Evolutionary conservation across 352 stramenopile genomes (phyloP), one percentile per base, ranked within the genome.

Genomic region (Phytophthora fragariaefolia): DNA sequence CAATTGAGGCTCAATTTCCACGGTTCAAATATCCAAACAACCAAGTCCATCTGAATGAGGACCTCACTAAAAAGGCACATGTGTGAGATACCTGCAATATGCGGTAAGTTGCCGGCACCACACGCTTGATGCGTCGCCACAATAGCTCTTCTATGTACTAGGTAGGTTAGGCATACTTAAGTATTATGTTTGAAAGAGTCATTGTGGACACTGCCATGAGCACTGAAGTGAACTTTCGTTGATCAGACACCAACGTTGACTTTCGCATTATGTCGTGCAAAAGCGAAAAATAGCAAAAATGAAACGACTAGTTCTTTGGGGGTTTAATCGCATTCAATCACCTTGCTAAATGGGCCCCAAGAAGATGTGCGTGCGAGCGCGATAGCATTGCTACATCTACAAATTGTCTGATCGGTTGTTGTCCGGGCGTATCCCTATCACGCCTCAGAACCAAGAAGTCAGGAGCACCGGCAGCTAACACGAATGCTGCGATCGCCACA

Each of bases 331-430:
- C n/a, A n/a, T n/a, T n/a, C n/a, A n/a, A n/a, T n/a, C n/a, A n/a
- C n/a, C n/a, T n/a, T n/a, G n/a, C n/a, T n/a, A n/a, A 53, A 87
- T 87, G 78, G 78, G 76, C 1, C 78, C 78, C 18, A 87, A 87
- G 63, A 81, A 71, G 66, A 73, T 69, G 66, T 73, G 55, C 28
- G 76, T 75, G 24, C 40, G 48, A 43, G 34, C 8, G 20, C 3
- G 0, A 32, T 50, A 47, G 27, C 20, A 8, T 12, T 27, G 28
- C n/a, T 57, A 4, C 5, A 9, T 43, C 5, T 49, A 13, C 22
- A 9, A 30, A 24, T 53, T 38, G 13, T 36, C 28, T 48, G 50
- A 30, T 13, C 8, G 1, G 7, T 26, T 22, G 28, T 13, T 12
- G 12, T 23, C n/a, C n/a, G n/a, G n/a, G n/a, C 43, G 5, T 13